Base-by-base conservation (phyloP, 169 alveolate genomes). In the Miamiensis avidus region DNA sequence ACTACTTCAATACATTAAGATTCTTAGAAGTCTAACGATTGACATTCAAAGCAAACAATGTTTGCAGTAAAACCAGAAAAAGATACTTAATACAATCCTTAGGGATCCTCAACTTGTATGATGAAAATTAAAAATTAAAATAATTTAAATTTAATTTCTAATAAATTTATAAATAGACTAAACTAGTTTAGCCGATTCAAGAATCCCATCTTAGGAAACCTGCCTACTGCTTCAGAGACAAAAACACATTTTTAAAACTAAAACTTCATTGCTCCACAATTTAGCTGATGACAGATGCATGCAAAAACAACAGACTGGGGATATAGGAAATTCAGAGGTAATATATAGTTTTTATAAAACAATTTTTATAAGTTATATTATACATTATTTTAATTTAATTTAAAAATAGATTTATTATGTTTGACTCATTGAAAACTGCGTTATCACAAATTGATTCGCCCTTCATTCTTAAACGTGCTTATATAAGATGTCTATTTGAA, bases 401-500 rank as follows among this genome's bases (percentile, higher is more conserved):
- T 75, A 81, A 79, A 75, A 30, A 86, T 49, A 86, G 90, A 86
- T 74, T 86, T 29, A 33, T 86, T 11, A 74, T 81, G 75, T 86
- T 74, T 32, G 87, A 86, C 34, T 34, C 78, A 31, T 73, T 86
- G 0, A 86, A 86, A 33, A 65, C 79, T 16, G 65, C 81, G 29
- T 32, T 86, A 6, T 27, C 75, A 0, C 25, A 73, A n/a, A 20
- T n/a, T 30, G n/a, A 79, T 31, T 4, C 83, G 28, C 83, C 84
- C 30, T 86, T 49, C 33, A 81, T 86, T 16, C 74, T 86, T 27
- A 86, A 86, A 31, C 74, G 84, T 49, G 79, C 87, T 20, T 86
- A 86, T 28, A 34, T 86, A 65, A n/a, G 72, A 69, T 86, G 90
- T 28, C 29, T 86, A 81, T 86, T 86, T 75, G 90, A 86, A 86